Evolutionary conservation across 225 moss, liverwort and hornwort species (phyloP).

Genomic region (Bryum argenteum): DNA sequence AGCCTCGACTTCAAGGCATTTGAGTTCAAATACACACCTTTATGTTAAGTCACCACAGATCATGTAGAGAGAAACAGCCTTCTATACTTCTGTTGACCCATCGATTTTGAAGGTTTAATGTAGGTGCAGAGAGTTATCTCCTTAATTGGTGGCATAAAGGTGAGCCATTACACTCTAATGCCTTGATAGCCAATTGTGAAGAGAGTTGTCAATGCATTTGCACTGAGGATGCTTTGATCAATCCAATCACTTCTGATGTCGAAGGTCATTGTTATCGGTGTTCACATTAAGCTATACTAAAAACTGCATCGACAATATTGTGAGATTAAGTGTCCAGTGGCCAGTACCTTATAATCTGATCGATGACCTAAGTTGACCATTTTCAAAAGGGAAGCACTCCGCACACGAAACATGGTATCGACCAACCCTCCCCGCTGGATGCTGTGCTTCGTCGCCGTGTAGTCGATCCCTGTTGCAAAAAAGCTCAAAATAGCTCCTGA

Average conservation of each 20-base stretch:
- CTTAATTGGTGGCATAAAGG: too few relatives aligned
- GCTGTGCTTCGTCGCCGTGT: conserved; percentile 84
- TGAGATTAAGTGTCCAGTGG: conserved; percentile 13
- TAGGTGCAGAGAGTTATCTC: too few relatives aligned
- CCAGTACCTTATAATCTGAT: conserved; percentile 64
- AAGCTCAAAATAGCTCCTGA: neutral
- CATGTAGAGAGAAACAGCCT: too few relatives aligned
- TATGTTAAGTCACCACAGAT: too few relatives aligned
- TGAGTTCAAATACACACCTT: too few relatives aligned
- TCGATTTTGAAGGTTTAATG: too few relatives aligned
- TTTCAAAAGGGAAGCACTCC: conserved; percentile 91
- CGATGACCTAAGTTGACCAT: conserved; percentile 88
- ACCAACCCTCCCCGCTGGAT: conserved; percentile 82
- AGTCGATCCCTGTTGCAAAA: conserved; percentile 72
- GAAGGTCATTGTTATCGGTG: neutral
- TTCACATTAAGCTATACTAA: neutral
- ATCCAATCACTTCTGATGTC: conserved; percentile 9
- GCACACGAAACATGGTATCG: conserved; percentile 82
- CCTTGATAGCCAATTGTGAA: too few relatives aligned
- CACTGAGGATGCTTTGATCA: neutral
- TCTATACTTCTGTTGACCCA: too few relatives aligned
- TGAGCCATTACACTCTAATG: too few relatives aligned
- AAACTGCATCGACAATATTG: neutral
- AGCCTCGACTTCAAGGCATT: too few relatives aligned
- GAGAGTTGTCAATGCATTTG: too few relatives aligned